Base-by-base conservation (phyloP, 2,329 filamentous ascomycete genomes). In the Fusarium guadeloupense region DNA sequence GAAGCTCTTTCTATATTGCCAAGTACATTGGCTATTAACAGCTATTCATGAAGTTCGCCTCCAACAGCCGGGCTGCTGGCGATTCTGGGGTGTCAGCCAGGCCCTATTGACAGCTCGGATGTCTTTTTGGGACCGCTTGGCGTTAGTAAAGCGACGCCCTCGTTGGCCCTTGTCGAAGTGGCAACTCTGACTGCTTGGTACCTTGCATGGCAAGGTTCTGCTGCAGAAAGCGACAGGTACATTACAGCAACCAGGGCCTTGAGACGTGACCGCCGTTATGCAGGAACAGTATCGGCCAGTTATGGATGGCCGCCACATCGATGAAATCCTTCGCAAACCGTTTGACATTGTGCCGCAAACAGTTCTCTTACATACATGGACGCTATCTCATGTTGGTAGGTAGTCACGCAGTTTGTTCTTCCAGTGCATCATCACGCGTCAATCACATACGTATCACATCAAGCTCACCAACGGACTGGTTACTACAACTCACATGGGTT, bases 271-370 rank as follows among this genome's bases (percentile, higher is more conserved):
- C 63, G 54, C 66, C 55, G 54, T 63, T 59, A 70, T 70, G 68
- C 68, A 70, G 68, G 68, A 70, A 70, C 67, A 69, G 59, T 42
- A 48, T 23, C 45, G 52, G 55, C 55, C 67, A 67, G 54, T 61
- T 59, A 26, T 31, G 13, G 28, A 49, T 68, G 58, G 44, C 52
- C 49, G 51, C 49, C 50, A 57, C 53, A 48, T 43, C 45, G 50
- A 57, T 46, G 43, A 43, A 54, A 51, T 55, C 47, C 59, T 52
- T 51, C 51, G 54, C 48, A 52, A 59, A 21, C 40, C 19, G 34
- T 61, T 62, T 60, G 28, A 51, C 44, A 64, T 59, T 55, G 40
- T 47, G 49, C 46, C 46, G 42, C 46, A 41, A 48, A 30, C 42
- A 41, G 28, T 42, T 50, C 35, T 61, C 21, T 40, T 59, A 37